Conservation (phyloP, 257 asterid genomes). For the Solanum stenotomum region DNA sequence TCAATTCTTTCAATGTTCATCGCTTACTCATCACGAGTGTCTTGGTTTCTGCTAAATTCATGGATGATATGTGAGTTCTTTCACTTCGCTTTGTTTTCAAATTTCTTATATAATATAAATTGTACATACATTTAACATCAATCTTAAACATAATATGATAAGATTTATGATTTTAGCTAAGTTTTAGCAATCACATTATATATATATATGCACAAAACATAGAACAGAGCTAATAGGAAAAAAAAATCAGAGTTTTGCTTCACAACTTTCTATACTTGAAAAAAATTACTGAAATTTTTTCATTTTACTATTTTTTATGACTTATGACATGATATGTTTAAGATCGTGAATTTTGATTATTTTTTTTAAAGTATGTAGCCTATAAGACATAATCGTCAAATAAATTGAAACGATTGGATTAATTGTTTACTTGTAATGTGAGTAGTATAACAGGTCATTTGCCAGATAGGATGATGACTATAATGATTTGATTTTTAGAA, state of each 20-base stretch:
- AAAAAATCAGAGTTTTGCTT: not conserved
- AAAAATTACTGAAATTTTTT: not conserved
- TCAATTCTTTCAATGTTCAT: constrained; percentile 60
- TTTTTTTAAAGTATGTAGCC: too few relatives aligned
- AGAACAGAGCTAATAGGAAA: not conserved
- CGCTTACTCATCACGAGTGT: constrained; percentile 65
- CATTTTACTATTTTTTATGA: not conserved
- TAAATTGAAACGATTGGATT: not conserved
- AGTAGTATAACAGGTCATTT: not conserved
- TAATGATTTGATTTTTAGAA: not conserved
- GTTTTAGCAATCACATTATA: not conserved
- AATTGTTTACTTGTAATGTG: not conserved
- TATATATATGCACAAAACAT: not conserved
- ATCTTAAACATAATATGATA: not conserved
- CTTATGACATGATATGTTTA: not conserved
- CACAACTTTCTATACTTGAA: not conserved
- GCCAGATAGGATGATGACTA: not conserved
- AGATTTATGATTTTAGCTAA: not conserved
- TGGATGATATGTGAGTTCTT: constrained; percentile 68
- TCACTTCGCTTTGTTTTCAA: not conserved
- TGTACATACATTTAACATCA: not conserved
- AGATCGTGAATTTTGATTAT: not conserved
- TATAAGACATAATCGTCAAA: not conserved
- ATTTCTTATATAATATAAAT: not conserved
- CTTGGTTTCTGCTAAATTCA: constrained; percentile 58